These are phyloP conservation scores for Pythium volutum DNA, from an alignment of 352 stramenopile species.

Conservation along the genomic window DNA sequence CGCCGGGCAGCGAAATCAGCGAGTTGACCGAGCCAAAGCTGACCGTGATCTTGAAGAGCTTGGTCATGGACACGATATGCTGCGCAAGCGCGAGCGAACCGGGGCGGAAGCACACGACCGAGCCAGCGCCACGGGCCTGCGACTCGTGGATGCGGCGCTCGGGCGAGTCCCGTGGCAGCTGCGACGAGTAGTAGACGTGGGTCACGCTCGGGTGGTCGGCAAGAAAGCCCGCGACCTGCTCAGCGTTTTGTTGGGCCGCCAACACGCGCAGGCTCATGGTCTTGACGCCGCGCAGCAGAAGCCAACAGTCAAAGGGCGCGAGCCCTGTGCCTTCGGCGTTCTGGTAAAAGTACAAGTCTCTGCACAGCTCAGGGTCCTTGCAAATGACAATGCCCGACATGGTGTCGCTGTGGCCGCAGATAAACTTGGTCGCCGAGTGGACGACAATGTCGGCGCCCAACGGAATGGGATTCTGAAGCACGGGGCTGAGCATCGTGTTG, in stretches of 20 bases:
- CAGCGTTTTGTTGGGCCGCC: constrained; percentile 86
- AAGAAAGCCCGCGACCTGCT: constrained; percentile 88
- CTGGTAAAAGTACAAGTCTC: constrained; percentile 89
- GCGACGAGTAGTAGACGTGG: constrained; percentile 91
- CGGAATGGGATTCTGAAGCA: constrained; percentile 92
- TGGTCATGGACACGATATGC: constrained; percentile 89
- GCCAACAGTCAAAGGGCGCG: constrained; percentile 89
- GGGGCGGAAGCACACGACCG: constrained; percentile 90
- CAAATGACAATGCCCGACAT: constrained; percentile 92
- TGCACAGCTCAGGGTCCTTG: constrained; percentile 77
- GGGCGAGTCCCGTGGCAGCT: constrained; percentile 60
- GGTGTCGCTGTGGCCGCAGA: constrained; percentile 96
- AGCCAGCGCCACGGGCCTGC: constrained; percentile 81
- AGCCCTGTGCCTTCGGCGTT: constrained; percentile 89
- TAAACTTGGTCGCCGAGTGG: constrained; percentile 98
- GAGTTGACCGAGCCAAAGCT: constrained; percentile 93
- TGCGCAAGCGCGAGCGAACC: constrained; percentile 85
- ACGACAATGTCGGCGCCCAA: constrained; percentile 96
- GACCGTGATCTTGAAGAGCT: constrained; percentile 94
- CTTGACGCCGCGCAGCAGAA: constrained; percentile 88
- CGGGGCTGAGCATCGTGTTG: constrained; percentile 97
- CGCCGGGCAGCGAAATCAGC: constrained; percentile 88
- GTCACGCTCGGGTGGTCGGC: constrained; percentile 78
- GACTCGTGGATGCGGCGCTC: constrained; percentile 83
- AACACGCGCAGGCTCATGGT: constrained; percentile 86